Base-by-base conservation (phyloP, 2,329 filamentous ascomycete genomes). In the Sporothrix brunneoviolacea region DNA sequence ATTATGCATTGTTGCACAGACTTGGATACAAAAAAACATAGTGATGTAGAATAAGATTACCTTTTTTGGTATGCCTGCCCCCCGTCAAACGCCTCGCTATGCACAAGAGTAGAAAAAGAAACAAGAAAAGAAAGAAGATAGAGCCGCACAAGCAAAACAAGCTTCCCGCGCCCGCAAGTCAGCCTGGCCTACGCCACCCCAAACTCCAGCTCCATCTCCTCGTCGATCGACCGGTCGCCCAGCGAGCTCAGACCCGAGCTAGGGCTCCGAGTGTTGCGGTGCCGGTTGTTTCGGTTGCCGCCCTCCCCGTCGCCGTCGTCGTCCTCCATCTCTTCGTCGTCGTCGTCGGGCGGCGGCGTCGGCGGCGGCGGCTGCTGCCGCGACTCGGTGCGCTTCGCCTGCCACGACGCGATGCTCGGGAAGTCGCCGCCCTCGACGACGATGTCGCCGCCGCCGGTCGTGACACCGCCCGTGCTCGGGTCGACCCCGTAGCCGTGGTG, bases 341-440 rank as follows among this genome's bases (percentile, higher is more conserved):
- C 33, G 24, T 46, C 21, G 38, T 43, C 19, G 56, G 54, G 35
- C 21, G 36, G 33, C 7, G 40, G 51, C n/a, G 54, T 48, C 8
- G 47, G 50, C 7, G 47, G 51, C 16, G 24, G 45, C 24, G 58
- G 57, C 35, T 57, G 55, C 21, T 64, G 52, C 4, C 62, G 59
- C 1, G 62, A 58, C 32, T 64, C 61, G 16, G 48, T 50, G 16
- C 55, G 55, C 55, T 65, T 69, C 28, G 70, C 68, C 46, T 68
- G 69, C 86, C 87, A 91, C 51, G 83, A 81, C 40, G 77, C 71
- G 40, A 91, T 76, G 53, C 77, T 86, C 45, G 80, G 77, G 7
- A 77, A 76, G 30, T 80, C 74, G 18, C 88, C 88, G 38, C 91
- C 91, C 64, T 95, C 90, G 46, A 95, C 84, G 46, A 83, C 73